These are phyloP conservation scores for Beauveria asiatica DNA, from an alignment of 2,329 filamentous ascomycete species.

Conservation along the genomic window DNA sequence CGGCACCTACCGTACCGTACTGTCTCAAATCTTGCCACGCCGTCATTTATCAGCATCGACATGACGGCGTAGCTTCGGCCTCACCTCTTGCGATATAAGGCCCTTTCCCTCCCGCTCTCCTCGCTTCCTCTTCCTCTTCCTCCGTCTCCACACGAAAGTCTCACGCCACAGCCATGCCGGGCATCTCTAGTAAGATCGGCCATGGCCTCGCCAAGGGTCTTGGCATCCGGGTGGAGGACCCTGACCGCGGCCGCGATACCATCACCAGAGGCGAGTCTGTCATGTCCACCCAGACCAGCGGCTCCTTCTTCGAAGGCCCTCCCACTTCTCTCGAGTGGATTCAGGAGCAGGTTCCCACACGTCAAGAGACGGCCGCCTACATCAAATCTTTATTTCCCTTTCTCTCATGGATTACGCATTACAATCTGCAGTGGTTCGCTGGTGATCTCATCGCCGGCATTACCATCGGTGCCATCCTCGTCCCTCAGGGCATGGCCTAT, in stretches of 20 bases:
- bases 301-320: conserved; percentile 75
- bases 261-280: conserved; percentile 71
- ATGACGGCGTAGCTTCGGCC: background rate
- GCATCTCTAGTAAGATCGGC: conserved; percentile 50
- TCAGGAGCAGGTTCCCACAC: conserved; percentile 50
- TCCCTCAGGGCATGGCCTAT: conserved; percentile 97
- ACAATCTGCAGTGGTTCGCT: conserved; percentile 81
- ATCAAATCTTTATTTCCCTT: conserved; percentile 74
- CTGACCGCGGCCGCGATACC: conserved; percentile 36
- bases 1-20: background rate
- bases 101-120: background rate
- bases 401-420: conserved; percentile 75
- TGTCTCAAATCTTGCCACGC: background rate
- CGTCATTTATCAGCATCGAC: background rate
- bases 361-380: conserved; percentile 50
- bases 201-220: conserved; percentile 68
- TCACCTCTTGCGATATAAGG: background rate
- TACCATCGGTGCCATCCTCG: conserved; percentile 59
- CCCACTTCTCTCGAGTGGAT: conserved; percentile 71
- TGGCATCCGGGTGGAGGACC: conserved; percentile 68
- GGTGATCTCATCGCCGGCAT: conserved; percentile 78
- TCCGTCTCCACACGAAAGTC: background rate
- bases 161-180: conserved; percentile 24
- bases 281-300: conserved; percentile 62
- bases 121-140: background rate